A percentile compares a stretch with the other conserved stretches of the same genome.
phyloP scores from a whole-genome alignment of 2,329 filamentous ascomycete species.

The Alternaria sp. region DNA sequence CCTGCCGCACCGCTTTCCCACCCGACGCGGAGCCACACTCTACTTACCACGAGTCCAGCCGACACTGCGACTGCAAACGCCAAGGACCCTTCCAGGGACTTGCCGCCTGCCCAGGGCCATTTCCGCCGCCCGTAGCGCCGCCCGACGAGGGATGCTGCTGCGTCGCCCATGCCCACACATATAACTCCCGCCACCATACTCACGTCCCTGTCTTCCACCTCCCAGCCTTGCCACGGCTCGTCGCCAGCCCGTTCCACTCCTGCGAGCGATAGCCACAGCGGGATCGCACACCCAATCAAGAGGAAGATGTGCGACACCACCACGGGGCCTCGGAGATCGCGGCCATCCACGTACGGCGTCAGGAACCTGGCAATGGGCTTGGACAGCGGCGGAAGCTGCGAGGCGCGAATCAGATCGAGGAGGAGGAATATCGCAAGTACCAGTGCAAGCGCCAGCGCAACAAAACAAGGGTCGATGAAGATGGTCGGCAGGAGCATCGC shows the following conservation, averaged over 20 bases:
- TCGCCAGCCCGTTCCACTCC: slow-evolving; percentile 66
- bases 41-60: slow-evolving; percentile 72
- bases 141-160: slow-evolving; percentile 88
- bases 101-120: slow-evolving; percentile 97
- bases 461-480: slow-evolving; percentile 85
- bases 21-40: slow-evolving; percentile 76
- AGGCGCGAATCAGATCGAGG: slow-evolving; percentile 86
- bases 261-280: slow-evolving; percentile 86
- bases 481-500: slow-evolving; percentile 89
- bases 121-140: slow-evolving; percentile 84
- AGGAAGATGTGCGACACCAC: slow-evolving; percentile 97
- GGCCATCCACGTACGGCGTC: slow-evolving; percentile 90
- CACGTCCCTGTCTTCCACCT: slow-evolving; percentile 72
- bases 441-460: slow-evolving; percentile 77
- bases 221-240: slow-evolving; percentile 73
- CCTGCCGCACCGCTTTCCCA: slow-evolving; percentile 59
- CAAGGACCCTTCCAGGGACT: slow-evolving; percentile 84
- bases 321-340: slow-evolving; percentile 90
- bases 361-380: slow-evolving; percentile 86
- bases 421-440: slow-evolving; percentile 85
- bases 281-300: slow-evolving; percentile 91
- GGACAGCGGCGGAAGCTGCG: slow-evolving; percentile 87
- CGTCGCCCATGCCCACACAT: slow-evolving; percentile 94
- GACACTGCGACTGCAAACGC: slow-evolving; percentile 86
- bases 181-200: slow-evolving; percentile 92